A percentile compares a stretch with the other conserved stretches of the same genome.
These are phyloP conservation scores for Phyllostachys edulis DNA, from an alignment of 176 grass and related monocot species.

Conservation along the genomic window DNA sequence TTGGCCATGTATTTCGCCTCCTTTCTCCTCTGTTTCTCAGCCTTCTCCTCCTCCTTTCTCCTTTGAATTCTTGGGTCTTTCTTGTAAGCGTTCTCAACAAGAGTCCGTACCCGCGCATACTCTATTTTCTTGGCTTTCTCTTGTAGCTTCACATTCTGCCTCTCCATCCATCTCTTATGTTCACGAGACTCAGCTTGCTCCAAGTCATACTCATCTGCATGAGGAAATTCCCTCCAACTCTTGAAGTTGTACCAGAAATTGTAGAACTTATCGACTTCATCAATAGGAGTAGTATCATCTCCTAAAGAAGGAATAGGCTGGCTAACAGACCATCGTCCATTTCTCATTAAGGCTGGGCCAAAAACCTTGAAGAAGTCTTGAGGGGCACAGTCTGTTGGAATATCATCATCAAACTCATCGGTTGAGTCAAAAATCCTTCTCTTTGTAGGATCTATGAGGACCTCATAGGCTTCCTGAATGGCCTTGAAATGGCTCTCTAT, in stretches of 20 bases:
- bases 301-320: slow-evolving; percentile 81
- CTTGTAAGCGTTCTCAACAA: slow-evolving; percentile 93
- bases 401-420: slow-evolving; percentile 99
- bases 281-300: slow-evolving; percentile 62
- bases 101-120: slow-evolving; percentile 63
- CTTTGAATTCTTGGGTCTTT: slow-evolving; percentile 87
- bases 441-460: slow-evolving; percentile 88
- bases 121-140: slow-evolving; percentile 91
- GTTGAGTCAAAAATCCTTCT: slow-evolving; percentile 96
- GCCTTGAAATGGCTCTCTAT: slow-evolving; percentile 94
- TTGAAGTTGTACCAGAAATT: slow-evolving; percentile 97
- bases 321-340: slow-evolving; percentile 81
- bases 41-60: slow-evolving; percentile 89
- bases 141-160: slow-evolving; percentile 81
- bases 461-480: slow-evolving; percentile 93
- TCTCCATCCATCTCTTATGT: slow-evolving; percentile 99
- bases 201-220: slow-evolving; percentile 90
- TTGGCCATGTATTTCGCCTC: slow-evolving; percentile 81
- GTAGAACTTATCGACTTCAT: slow-evolving; percentile 85
- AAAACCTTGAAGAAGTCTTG: slow-evolving; percentile 98
- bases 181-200: slow-evolving; percentile 98
- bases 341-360: slow-evolving; percentile 93
- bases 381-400: slow-evolving; percentile 85
- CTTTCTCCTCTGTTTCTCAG: slow-evolving; percentile 83
- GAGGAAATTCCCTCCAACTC: slow-evolving; percentile 94